phyloP scores from a whole-genome alignment of 495 filamentous ascomycete genomes.

The Aspergillus sclerotiicarbonarius region DNA sequence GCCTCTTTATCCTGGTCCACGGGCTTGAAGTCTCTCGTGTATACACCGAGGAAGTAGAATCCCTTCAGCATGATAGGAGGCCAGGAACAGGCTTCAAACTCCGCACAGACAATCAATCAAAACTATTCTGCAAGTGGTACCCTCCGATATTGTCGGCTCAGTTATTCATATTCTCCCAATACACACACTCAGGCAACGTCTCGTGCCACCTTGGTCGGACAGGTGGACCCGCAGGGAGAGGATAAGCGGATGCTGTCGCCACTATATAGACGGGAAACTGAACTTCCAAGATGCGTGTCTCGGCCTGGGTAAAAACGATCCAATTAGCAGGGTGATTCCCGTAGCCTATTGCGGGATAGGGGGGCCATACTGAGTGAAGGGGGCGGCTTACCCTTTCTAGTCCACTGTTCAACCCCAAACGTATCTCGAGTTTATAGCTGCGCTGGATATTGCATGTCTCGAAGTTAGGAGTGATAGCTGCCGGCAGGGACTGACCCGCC shows the following conservation, averaged over 20 bases:
- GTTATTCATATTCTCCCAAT: neutral
- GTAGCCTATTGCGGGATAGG: no score
- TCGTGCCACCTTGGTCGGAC: neutral
- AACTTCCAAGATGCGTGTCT: conserved; percentile 12
- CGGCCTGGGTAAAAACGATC: neutral
- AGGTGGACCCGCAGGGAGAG: neutral
- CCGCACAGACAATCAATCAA: no score
- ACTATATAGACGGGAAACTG: conserved; percentile 13
- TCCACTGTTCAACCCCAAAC: conserved; percentile 12
- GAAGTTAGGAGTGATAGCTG: conserved; percentile 6
- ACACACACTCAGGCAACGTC: neutral
- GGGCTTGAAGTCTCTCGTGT: no score
- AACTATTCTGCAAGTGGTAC: no score
- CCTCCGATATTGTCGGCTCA: neutral
- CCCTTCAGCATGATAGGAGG: no score
- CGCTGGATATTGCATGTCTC: conserved; percentile 18
- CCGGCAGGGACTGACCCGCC: conserved; percentile 4
- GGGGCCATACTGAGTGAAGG: no score
- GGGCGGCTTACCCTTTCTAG: neutral
- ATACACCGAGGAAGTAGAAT: no score
- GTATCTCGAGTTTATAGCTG: conserved; percentile 12
- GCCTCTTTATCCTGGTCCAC: no score
- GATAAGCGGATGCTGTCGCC: neutral
- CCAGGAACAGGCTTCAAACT: no score
- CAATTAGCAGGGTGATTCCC: neutral